phyloP scores from a whole-genome alignment of 2,329 filamentous ascomycete species.

The Sclerotinia spermophila region DNA sequence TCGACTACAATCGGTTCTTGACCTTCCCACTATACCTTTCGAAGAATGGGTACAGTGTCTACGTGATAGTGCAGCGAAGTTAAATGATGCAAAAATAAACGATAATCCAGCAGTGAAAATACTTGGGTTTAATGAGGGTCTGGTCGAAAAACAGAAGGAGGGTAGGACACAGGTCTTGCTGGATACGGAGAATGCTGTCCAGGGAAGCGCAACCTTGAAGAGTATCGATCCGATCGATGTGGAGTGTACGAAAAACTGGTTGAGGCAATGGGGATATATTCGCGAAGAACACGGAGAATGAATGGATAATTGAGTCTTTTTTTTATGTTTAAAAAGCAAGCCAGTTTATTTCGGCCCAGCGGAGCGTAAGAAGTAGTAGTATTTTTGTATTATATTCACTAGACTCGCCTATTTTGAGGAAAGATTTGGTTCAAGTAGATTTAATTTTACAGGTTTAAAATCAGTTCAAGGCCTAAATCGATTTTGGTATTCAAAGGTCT shows the following conservation, averaged over 20 bases:
- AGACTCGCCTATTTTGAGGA: too few relatives aligned
- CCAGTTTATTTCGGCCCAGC: background rate
- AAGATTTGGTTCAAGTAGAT: background rate
- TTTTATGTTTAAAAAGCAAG: too few relatives aligned
- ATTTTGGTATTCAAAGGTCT: background rate
- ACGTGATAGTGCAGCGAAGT: background rate
- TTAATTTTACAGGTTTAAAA: background rate
- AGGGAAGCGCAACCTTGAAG: background rate
- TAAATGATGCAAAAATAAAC: background rate
- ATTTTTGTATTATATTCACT: too few relatives aligned
- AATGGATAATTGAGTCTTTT: background rate
- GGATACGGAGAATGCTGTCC: background rate
- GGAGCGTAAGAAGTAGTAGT: rapidly evolving
- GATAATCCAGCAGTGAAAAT: conserved; percentile 7
- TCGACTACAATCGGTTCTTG: background rate
- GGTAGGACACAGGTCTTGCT: background rate
- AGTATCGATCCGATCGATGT: background rate
- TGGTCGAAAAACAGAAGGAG: background rate
- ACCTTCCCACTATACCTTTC: background rate
- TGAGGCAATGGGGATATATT: background rate
- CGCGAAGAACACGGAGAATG: background rate
- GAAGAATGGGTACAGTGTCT: background rate
- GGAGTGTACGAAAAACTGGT: background rate
- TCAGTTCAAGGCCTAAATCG: background rate
- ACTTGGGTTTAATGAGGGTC: background rate